Conservation (phyloP, 2,329 filamentous ascomycete genomes). For the Tolypocladium ophioglossoides region DNA sequence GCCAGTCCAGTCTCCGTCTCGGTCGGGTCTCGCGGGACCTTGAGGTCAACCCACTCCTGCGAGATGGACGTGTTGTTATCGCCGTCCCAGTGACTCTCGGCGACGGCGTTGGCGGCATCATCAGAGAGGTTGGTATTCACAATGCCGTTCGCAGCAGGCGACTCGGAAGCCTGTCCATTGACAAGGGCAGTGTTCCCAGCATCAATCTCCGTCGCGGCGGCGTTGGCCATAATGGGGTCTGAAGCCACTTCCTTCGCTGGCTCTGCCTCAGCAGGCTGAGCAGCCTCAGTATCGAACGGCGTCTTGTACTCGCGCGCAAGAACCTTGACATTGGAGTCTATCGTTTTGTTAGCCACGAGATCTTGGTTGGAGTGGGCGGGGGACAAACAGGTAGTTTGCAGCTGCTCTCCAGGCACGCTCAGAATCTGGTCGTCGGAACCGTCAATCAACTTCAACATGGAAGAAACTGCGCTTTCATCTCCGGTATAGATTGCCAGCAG, state of each 20-base stretch:
- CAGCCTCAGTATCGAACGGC: conserved; percentile 21
- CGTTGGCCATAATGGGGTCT: conserved; percentile 59
- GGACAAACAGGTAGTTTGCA: conserved; percentile 62
- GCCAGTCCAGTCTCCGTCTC: conserved; percentile 61
- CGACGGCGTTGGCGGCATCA: conserved; percentile 48
- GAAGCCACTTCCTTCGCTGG: conserved; percentile 28
- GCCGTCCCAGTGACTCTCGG: conserved; percentile 55
- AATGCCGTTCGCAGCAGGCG: conserved; percentile 24
- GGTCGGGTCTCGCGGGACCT: conserved; percentile 59
- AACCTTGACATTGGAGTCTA: conserved; percentile 28
- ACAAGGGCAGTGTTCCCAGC: conserved; percentile 28
- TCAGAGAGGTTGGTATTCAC: conserved; percentile 42
- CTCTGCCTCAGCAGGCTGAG: conserved; percentile 20
- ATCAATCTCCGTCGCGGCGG: conserved; percentile 57
- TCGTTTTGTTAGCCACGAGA: conserved; percentile 8
- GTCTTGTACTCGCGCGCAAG: conserved; percentile 43
- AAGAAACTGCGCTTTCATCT: conserved; percentile 61
- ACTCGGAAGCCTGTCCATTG: conserved; percentile 32
- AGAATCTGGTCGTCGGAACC: conserved; percentile 56
- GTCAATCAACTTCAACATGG: conserved; percentile 68
- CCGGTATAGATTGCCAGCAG: conserved; percentile 71
- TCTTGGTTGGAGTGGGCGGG: not conserved
- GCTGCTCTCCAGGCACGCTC: conserved; percentile 52
- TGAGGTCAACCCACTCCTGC: conserved; percentile 61
- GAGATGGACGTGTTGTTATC: conserved; percentile 33